Percentiles rank a stretch among this genome's conserved stretches.
These are phyloP conservation scores for Phycomyces nitens DNA, from an alignment of 192 early-diverging fungal genomes.

Conservation along the genomic window DNA sequence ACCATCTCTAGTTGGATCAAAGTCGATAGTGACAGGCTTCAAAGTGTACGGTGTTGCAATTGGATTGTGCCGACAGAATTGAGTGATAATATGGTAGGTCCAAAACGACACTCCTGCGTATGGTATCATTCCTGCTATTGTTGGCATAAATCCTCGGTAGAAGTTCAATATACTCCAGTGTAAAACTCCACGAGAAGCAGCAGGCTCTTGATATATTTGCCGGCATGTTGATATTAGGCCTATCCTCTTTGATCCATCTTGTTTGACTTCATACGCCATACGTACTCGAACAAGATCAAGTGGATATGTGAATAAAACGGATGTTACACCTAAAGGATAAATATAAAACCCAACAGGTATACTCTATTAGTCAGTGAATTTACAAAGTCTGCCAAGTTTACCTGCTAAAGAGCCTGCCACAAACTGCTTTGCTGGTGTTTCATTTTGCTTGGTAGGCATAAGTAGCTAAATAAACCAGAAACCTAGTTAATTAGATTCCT, in stretches of 20 bases:
- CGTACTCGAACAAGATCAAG: slow-evolving; percentile 92
- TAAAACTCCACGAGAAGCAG: slow-evolving; percentile 42
- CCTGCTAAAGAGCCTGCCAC: slow-evolving; percentile 76
- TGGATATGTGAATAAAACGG: slow-evolving; percentile 88
- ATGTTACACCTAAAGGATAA: slow-evolving; percentile 68
- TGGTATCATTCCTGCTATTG: slow-evolving; percentile 90
- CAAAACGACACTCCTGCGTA: slow-evolving; percentile 96
- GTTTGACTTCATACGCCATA: slow-evolving; percentile 80
- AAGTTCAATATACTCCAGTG: slow-evolving; percentile 68
- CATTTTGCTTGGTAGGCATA: slow-evolving; percentile 63
- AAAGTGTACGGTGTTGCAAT: slow-evolving; percentile 39
- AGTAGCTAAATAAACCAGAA: slow-evolving; percentile 43
- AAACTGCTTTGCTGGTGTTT: slow-evolving; percentile 66
- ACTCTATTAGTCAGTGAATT: not conserved
- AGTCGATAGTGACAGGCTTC: slow-evolving; percentile 16
- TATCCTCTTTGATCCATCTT: slow-evolving; percentile 7
- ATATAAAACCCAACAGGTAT: slow-evolving; percentile 8
- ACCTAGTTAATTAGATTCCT: too few relatives aligned
- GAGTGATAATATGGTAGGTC: slow-evolving; percentile 74
- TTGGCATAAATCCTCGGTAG: slow-evolving; percentile 89
- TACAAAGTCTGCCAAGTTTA: slow-evolving; percentile 4
- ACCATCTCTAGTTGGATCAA: slow-evolving; percentile 15
- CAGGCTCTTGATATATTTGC: slow-evolving; percentile 78
- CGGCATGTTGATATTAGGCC: slow-evolving; percentile 25
- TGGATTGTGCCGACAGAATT: slow-evolving; percentile 51